phyloP scores from a whole-genome alignment of 805 yeast species.

The Hanseniaspora jakobsenii region DNA sequence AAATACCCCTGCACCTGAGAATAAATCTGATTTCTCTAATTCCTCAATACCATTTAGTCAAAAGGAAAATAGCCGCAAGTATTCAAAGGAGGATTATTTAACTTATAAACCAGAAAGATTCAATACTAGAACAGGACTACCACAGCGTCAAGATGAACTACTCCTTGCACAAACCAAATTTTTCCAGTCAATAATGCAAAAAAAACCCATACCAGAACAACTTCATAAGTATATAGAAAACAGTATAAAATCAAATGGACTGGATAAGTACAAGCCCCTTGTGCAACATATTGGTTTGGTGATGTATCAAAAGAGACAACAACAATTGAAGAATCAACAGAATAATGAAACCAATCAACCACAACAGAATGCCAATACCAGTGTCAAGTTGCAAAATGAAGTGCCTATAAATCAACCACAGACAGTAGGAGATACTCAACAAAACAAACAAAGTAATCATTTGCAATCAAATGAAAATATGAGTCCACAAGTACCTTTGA shows the following conservation, averaged over 20 bases:
- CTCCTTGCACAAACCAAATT: conserved; percentile 5
- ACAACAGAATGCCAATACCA: conserved; percentile 6
- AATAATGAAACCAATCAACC: conserved; percentile 8
- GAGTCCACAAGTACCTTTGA: no score
- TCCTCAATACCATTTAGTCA: no score
- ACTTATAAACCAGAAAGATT: neutral
- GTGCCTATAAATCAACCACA: no score
- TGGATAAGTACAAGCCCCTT: conserved; percentile 10
- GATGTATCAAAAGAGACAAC: conserved; percentile 14
- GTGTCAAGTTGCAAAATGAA: no score
- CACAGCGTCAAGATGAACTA: conserved; percentile 5
- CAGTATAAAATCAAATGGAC: neutral
- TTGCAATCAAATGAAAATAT: no score
- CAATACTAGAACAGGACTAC: conserved; percentile 13
- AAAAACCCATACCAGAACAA: conserved; percentile 11
- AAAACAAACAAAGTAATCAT: no score
- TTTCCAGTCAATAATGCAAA: conserved; percentile 13
- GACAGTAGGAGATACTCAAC: no score
- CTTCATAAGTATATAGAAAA: conserved; percentile 4
- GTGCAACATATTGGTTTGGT: conserved; percentile 14
- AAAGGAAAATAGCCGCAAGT: no score
- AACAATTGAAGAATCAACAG: conserved; percentile 4
- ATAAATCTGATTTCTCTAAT: no score
- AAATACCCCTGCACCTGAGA: no score
- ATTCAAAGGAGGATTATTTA: no score